Base-by-base conservation (phyloP, 306 rosid species). In the Senna siamea region DNA sequence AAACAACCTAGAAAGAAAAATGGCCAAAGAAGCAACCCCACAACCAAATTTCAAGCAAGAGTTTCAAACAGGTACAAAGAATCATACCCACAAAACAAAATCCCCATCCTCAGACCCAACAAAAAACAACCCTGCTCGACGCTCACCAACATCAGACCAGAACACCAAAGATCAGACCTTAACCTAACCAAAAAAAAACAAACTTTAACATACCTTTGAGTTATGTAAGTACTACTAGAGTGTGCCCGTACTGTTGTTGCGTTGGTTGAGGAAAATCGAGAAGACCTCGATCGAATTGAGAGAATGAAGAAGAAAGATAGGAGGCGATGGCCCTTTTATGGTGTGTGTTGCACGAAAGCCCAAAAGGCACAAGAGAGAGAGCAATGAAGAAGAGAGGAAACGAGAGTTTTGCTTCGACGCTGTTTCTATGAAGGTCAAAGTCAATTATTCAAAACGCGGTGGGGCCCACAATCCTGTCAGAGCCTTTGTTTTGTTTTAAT, bases 401-500 rank as follows among this genome's bases (percentile, higher is more conserved):
- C 78, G 98, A 9, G 97, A 92, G 84, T 90, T 90, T 87, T 87
- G 90, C 90, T 92, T 90, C 98, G 76, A 32, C 38, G 82, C 80
- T 67, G 86, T 50, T 82, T 71, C 92, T 57, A 26, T 64, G 18
- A 60, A 44, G 82, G 99, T 95, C 99, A 92, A 88, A 92, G 98
- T 95, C 99, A 88, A 88, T 85, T 32, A 84, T 90, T 88, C 87
- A 85, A 83, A 79, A 67, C 72, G 69, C 37, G 47, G 32, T 26
- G n/a, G 81, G 75, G 83, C 0, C 87, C 84, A 64, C 84, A 79
- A 70, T 23, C 68, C 48, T 62, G 30, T 37, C 17, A 62, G 30
- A 78, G 86, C 78, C 81, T 78, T 75, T 83, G 84, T 71, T 44
- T 65, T 19, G 30, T 66, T 37, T 17, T 32, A 32, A 32, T 32